Evolutionary conservation across 2,329 filamentous ascomycete species (phyloP), one percentile per base, ranked within the genome.

Genomic region (Ambrosiella cleistominuta): DNA sequence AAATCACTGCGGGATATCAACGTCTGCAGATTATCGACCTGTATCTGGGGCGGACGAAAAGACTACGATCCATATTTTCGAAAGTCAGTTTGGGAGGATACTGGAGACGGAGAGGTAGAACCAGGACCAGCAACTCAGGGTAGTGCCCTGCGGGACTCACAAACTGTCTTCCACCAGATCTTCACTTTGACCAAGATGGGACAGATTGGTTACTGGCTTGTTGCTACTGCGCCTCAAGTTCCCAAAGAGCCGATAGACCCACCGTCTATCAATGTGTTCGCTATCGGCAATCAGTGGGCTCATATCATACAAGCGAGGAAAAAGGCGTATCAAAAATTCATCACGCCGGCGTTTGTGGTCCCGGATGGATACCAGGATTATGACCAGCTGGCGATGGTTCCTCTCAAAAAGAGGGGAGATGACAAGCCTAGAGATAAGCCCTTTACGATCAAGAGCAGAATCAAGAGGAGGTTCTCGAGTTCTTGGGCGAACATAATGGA

Each of bases 151-250:
- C 59, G 65, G 8, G 62, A 67, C 2, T 62, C 68, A 27, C 66
- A 66, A 2, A 64, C 73, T 1, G 67, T 68, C 17, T 76, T 78
- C 62, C 77, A 73, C 57, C 75, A 79, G 60, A 62, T 76, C 12
- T 71, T 69, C 56, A 66, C 69, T 9, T 62, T 80, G 1, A 69
- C 66, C 4, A 66, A 68, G 27, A 68, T 77, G 59, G 66, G 77
- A 44, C 69, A 70, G 44, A 61, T 80, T 13, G 66, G 66, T 40
- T 74, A 72, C 55, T 71, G 70, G 58, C 69, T 68, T 57, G 68
- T 66, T 51, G 63, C 65, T 4, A 66, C 66, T 3, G 62, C 59
- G 35, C 55, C 59, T 37, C 17, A 49, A 6, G 42, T 61, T 9
- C 61, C 61, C 13, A 61, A 39, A 11, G 38, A 7, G 7, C 39